Conservation (phyloP, 345 rosid species). For the Hibiscus syriacus region DNA sequence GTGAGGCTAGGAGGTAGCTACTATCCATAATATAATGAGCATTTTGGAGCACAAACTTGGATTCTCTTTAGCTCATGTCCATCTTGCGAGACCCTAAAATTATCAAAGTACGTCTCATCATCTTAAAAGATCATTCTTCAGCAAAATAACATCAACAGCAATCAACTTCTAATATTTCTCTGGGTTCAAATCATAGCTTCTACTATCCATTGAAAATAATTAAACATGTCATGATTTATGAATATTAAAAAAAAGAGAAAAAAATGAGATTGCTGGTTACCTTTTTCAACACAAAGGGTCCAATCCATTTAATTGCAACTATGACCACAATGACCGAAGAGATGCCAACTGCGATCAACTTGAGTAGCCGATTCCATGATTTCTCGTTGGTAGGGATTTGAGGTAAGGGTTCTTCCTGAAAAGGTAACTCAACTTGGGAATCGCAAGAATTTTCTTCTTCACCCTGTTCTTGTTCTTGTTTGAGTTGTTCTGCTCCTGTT, state of each 20-base stretch:
- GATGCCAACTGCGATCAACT: background rate
- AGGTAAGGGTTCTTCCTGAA: background rate
- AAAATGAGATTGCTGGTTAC: background rate
- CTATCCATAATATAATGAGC: no score
- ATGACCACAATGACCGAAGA: background rate
- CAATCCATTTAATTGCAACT: background rate
- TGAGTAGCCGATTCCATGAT: constrained; percentile 1
- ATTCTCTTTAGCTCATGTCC: no score
- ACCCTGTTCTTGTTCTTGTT: background rate
- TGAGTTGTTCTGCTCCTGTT: background rate
- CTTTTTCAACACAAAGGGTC: background rate
- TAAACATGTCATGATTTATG: background rate
- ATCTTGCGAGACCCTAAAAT: no score
- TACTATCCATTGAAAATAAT: no score
- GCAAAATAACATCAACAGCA: no score
- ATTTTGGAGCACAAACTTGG: no score
- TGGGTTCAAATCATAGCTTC: no score
- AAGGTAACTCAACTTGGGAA: background rate
- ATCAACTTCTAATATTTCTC: no score
- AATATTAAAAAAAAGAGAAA: background rate
- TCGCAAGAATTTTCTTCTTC: background rate
- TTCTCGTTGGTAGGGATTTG: background rate
- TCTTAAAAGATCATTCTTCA: no score
- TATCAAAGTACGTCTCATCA: no score
- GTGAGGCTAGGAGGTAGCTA: no score